Evolutionary conservation across 768 basidiomycete species (phyloP).

Genomic region (Agaricus blazei): DNA sequence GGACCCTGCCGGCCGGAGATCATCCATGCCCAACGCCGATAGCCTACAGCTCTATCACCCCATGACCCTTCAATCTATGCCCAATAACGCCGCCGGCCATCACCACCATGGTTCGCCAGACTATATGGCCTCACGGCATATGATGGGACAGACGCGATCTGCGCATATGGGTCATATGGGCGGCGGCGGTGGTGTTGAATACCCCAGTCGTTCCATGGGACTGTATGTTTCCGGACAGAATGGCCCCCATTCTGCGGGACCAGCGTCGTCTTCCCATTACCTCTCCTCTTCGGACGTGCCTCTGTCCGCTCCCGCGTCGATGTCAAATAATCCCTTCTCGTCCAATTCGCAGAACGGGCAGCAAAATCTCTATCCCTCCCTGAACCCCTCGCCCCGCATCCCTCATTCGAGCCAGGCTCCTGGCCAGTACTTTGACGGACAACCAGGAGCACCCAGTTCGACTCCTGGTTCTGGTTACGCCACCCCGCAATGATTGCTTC

Average conservation of each 20-base stretch:
- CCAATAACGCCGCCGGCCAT: slow-evolving; percentile 29
- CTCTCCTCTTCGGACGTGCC: slow-evolving; percentile 36
- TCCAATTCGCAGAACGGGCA: slow-evolving; percentile 24
- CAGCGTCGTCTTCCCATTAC: slow-evolving; percentile 28
- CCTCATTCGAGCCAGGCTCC: slow-evolving; percentile 26
- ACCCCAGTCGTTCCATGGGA: slow-evolving; percentile 28
- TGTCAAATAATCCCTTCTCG: slow-evolving; percentile 40
- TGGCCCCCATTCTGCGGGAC: slow-evolving; percentile 35
- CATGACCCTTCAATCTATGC: slow-evolving; percentile 66
- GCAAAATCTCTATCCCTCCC: slow-evolving; percentile 31
- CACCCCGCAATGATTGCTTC: slow-evolving; percentile 31
- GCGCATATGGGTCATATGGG: slow-evolving; percentile 29
- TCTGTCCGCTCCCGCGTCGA: slow-evolving; percentile 46
- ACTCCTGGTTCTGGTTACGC: slow-evolving; percentile 43
- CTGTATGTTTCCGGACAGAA: slow-evolving; percentile 32
- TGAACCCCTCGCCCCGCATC: slow-evolving; percentile 30
- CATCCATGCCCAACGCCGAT: slow-evolving; percentile 64
- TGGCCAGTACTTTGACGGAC: slow-evolving; percentile 24
- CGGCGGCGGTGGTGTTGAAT: slow-evolving; percentile 33
- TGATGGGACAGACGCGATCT: slow-evolving; percentile 37
- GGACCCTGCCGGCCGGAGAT: slow-evolving; percentile 46
- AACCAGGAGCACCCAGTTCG: slow-evolving; percentile 32
- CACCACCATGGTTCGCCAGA: slow-evolving; percentile 34
- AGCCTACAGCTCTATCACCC: slow-evolving; percentile 74
- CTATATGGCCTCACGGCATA: slow-evolving; percentile 39